Base-by-base conservation (phyloP, 345 rosid genomes). In the Turritis glabra region DNA sequence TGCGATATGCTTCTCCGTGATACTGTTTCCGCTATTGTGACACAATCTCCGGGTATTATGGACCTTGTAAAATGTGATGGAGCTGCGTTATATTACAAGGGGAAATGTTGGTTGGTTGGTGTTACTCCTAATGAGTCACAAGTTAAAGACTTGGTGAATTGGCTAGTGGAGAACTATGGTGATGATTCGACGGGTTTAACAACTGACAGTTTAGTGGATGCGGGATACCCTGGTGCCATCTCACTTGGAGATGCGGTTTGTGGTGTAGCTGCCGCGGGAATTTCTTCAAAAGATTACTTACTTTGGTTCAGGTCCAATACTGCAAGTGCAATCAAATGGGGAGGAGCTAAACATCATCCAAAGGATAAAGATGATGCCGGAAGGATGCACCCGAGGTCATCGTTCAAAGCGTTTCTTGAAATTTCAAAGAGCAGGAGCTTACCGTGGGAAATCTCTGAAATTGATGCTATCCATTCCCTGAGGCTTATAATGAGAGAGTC, bases 61-160 rank as follows among this genome's bases (percentile, higher is more conserved):
- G 97, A 93, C 78, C 90, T 93, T 48, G 93, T 90, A 32, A 93
- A 89, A 64, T 93, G 98, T 69, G 96, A 93, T 52, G 98, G 98
- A 38, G 97, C 98, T 5, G 98, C 97, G 15, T 60, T 93, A 33
- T 84, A 66, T 41, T 89, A 85, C 74, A 81, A 74, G 13, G 89
- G 81, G 61, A 84, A 64, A 35, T 89, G 89, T 58, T 89, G 93
- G 96, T 52, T 86, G 76, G 77, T 85, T 12, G 97, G 98, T 55
- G 81, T 90, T 60, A 89, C 98, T 68, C 98, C 96, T 12, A 85
- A 79, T 19, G 96, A 90, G 72, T 64, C 80, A 23, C 96, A 86
- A 80, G 85, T 93, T 32, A 83, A 84, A 67, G 88, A 93, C 29
- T 77, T 90, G 46, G 87, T 79, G 58, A 71, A 81, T 25, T 90